These are phyloP conservation scores for Acanthamoeba culbertsoni DNA, from an alignment of 208 protist species.

Conservation along the genomic window DNA sequence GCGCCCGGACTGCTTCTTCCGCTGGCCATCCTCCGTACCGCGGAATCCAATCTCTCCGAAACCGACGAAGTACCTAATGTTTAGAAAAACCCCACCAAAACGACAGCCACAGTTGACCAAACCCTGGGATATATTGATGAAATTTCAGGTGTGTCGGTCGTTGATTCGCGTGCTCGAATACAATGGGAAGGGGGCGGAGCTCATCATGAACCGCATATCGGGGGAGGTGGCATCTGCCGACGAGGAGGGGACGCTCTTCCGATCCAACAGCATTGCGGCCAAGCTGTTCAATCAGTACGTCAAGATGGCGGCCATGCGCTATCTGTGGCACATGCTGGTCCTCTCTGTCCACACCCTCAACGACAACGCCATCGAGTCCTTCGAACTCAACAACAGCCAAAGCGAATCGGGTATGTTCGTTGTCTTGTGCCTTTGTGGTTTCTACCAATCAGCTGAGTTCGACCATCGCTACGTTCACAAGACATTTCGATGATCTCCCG, in stretches of 20 bases:
- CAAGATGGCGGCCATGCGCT: neutral
- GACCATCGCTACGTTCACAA: neutral
- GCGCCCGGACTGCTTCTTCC: neutral
- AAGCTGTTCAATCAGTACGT: neutral
- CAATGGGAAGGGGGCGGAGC: neutral
- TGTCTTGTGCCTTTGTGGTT: no score
- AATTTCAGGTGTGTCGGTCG: neutral
- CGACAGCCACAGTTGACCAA: neutral
- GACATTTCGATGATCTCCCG: neutral
- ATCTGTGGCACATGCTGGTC: constrained; percentile 5
- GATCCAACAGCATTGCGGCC: neutral
- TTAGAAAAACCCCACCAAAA: neutral
- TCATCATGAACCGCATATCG: neutral
- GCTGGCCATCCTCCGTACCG: neutral
- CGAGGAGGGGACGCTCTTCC: constrained; percentile 11
- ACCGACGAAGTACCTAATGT: neutral
- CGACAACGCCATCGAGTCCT: neutral
- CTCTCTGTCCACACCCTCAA: neutral
- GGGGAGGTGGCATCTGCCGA: neutral
- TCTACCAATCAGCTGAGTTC: no score
- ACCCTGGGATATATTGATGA: neutral
- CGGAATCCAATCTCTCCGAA: neutral
- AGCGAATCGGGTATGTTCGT: no score
- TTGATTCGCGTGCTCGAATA: neutral
- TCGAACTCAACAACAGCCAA: no score